Percentiles rank a stretch among this genome's conserved stretches.
Conservation (phyloP, 1,139 yeast genomes). For the Saccharomyces hybrid region DNA sequence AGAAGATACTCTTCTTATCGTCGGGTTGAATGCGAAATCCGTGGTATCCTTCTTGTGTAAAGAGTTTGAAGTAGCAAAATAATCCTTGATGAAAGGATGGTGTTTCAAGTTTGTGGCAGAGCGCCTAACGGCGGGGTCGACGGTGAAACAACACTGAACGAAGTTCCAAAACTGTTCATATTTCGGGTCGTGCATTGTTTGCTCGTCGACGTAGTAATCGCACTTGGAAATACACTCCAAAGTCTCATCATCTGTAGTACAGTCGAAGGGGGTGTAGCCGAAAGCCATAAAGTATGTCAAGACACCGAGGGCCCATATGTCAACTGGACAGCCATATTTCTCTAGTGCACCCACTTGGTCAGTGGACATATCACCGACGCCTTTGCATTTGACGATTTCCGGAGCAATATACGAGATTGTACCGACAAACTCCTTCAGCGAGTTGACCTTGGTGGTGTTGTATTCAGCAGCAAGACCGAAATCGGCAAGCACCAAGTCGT, state of each 20-base stretch:
- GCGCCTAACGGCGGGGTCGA: conserved; percentile 42
- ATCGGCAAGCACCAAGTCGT: conserved; percentile 59
- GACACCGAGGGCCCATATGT: conserved; percentile 75
- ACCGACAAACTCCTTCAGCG: conserved; percentile 47
- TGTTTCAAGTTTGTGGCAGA: conserved; percentile 40
- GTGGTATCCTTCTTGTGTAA: not conserved
- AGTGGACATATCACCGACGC: conserved; percentile 26
- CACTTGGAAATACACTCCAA: conserved; percentile 50
- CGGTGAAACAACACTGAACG: conserved; percentile 45
- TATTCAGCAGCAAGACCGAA: conserved; percentile 45
- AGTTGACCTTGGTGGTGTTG: conserved; percentile 10
- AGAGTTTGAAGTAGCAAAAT: conserved; percentile 13
- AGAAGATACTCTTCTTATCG: not conserved
- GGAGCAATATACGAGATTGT: conserved; percentile 76
- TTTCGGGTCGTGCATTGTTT: conserved; percentile 26
- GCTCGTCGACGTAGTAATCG: conserved; percentile 47
- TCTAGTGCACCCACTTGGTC: conserved; percentile 14
- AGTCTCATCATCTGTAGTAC: conserved; percentile 66
- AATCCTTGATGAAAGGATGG: conserved; percentile 38
- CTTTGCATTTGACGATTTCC: conserved; percentile 46
- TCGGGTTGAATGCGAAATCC: not conserved
- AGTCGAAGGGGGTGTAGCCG: conserved; percentile 75
- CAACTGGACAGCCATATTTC: conserved; percentile 50
- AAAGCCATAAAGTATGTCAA: conserved; percentile 62
- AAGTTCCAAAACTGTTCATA: conserved; percentile 50